A percentile compares a stretch with the other conserved stretches of the same genome.
Conservation (phyloP, 805 yeast species). For the Jamesozyma gamospora region DNA sequence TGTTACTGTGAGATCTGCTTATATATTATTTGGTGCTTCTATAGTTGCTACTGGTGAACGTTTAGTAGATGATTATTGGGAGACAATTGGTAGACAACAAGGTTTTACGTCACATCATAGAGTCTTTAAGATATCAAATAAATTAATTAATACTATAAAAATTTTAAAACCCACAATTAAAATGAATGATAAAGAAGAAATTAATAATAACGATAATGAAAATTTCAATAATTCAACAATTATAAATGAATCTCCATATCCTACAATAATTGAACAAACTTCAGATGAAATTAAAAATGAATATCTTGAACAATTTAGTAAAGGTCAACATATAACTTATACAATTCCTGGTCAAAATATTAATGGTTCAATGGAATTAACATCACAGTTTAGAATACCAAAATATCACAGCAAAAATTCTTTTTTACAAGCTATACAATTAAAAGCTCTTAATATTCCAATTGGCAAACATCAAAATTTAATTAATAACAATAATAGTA, state of each 20-base stretch:
- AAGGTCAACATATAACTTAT: constrained; percentile 19
- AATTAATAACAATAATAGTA: not conserved
- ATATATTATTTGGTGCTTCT: constrained; percentile 42
- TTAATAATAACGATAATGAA: not conserved
- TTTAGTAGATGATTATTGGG: constrained; percentile 50
- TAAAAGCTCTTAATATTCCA: constrained; percentile 21
- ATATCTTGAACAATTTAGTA: constrained; percentile 13
- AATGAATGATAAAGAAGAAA: not conserved
- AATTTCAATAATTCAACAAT: not conserved
- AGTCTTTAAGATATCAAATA: constrained; percentile 27
- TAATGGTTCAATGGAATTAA: constrained; percentile 25
- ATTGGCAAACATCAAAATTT: constrained; percentile 12
- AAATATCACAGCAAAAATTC: constrained; percentile 28
- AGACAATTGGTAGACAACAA: constrained; percentile 32
- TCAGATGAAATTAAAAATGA: constrained; percentile 19
- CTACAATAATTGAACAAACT: constrained; percentile 21
- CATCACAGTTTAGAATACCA: constrained; percentile 25
- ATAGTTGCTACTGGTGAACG: constrained; percentile 38
- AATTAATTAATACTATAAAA: constrained; percentile 8
- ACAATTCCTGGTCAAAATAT: constrained; percentile 27
- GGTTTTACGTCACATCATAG: constrained; percentile 38
- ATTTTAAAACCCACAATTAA: constrained; percentile 10
- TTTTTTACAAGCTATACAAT: constrained; percentile 22
- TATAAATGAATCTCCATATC: constrained; percentile 16
- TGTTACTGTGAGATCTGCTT: constrained; percentile 38